Evolutionary conservation across 768 basidiomycete genomes (phyloP).

Genomic region (Kwoniella mangroviensis): DNA sequence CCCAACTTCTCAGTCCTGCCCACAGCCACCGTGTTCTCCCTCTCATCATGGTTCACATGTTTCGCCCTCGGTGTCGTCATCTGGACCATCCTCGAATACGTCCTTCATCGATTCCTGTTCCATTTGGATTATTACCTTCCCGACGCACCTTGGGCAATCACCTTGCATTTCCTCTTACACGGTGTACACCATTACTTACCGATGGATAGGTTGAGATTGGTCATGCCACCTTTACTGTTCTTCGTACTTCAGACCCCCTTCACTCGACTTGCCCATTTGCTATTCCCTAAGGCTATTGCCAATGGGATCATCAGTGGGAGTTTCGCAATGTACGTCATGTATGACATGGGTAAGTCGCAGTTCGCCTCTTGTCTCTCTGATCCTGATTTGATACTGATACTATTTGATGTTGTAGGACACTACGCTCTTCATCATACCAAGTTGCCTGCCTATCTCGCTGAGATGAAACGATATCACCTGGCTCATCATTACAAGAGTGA

Average conservation of each 20-base stretch:
- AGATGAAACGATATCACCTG: conserved; percentile 97
- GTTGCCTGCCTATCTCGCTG: conserved; percentile 80
- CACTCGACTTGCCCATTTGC: conserved; percentile 75
- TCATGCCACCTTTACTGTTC: conserved; percentile 94
- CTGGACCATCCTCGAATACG: conserved; percentile 94
- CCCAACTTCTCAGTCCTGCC: conserved; percentile 63
- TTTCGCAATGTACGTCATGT: conserved; percentile 62
- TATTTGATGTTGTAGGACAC: conserved; percentile 75
- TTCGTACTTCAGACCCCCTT: conserved; percentile 76
- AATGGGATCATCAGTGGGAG: conserved; percentile 90
- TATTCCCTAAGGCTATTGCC: conserved; percentile 83
- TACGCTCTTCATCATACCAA: conserved; percentile 90
- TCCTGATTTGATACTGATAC: conserved; percentile 9
- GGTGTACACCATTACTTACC: conserved; percentile 98
- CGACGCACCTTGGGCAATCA: conserved; percentile 76
- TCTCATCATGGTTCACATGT: conserved; percentile 67
- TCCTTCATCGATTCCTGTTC: conserved; percentile 94
- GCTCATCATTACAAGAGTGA: conserved; percentile 92
- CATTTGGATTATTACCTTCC: conserved; percentile 88
- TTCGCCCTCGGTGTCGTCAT: conserved; percentile 84
- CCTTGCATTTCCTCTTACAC: conserved; percentile 88
- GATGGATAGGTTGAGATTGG: conserved; percentile 91
- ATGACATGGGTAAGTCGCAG: conserved; percentile 47
- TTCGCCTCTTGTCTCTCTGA: neutral
- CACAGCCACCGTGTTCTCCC: conserved; percentile 58